phyloP scores from a whole-genome alignment of 2,329 filamentous ascomycete genomes.

The Eutypella sp. region DNA sequence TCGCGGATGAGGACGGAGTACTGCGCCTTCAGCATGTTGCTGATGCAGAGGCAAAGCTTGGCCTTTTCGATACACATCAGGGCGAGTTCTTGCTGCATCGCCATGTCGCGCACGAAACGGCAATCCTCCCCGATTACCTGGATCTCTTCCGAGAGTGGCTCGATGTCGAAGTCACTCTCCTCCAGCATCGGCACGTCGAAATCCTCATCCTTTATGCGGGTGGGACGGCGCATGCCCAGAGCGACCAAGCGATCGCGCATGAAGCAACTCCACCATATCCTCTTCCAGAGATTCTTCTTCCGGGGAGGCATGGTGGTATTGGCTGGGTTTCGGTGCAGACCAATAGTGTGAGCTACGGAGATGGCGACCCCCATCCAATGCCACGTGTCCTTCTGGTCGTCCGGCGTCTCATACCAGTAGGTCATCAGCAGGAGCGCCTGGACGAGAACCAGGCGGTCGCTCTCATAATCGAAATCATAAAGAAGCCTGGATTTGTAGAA shows the following conservation, averaged over 20 bases:
- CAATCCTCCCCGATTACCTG: slow-evolving; percentile 66
- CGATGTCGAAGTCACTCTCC: slow-evolving; percentile 78
- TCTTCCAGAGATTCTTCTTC: slow-evolving; percentile 82
- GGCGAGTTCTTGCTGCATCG: slow-evolving; percentile 73
- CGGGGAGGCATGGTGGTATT: slow-evolving; percentile 69
- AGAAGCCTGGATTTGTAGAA: slow-evolving; percentile 84
- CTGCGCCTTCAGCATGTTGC: slow-evolving; percentile 82
- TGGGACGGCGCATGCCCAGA: slow-evolving; percentile 87
- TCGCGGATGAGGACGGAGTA: slow-evolving; percentile 88
- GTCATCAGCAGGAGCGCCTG: slow-evolving; percentile 89
- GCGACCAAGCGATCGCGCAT: slow-evolving; percentile 92
- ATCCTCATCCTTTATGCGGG: slow-evolving; percentile 87
- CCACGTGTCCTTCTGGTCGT: slow-evolving; percentile 97
- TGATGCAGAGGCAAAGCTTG: slow-evolving; percentile 83
- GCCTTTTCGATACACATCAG: slow-evolving; percentile 89
- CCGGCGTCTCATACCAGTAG: slow-evolving; percentile 95
- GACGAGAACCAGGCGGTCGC: slow-evolving; percentile 81
- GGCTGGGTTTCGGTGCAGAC: slow-evolving; percentile 77
- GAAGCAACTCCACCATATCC: slow-evolving; percentile 97
- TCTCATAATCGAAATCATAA: slow-evolving; percentile 94
- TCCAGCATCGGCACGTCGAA: slow-evolving; percentile 90
- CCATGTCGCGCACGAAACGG: slow-evolving; percentile 62
- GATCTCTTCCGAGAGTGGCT: slow-evolving; percentile 61
- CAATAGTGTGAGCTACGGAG: slow-evolving; percentile 88
- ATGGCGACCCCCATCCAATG: slow-evolving; percentile 98